A percentile compares a stretch with the other conserved stretches of the same genome.
These are phyloP conservation scores for Phytophthora fragariae DNA, from an alignment of 352 stramenopile species.

Conservation along the genomic window DNA sequence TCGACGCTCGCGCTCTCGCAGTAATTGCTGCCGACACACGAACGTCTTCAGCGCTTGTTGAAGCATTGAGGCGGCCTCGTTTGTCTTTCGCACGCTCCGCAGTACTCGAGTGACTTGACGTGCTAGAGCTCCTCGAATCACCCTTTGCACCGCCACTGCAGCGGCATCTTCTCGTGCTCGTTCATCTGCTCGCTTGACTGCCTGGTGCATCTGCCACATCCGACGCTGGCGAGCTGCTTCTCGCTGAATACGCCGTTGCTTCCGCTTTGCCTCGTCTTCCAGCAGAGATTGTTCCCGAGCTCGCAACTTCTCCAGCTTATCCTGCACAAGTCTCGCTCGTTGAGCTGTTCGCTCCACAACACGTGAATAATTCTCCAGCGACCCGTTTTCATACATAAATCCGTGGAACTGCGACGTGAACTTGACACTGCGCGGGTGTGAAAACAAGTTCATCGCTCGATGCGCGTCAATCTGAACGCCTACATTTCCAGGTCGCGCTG, in stretches of 20 bases:
- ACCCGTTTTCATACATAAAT: constrained; percentile 69
- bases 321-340: constrained; percentile 48
- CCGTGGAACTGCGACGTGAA: constrained; percentile 81
- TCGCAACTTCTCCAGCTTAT: constrained; percentile 60
- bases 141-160: constrained; percentile 52
- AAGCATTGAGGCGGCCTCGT: constrained; percentile 44
- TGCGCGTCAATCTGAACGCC: constrained; percentile 82
- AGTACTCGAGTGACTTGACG: constrained; percentile 19
- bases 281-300: constrained; percentile 52
- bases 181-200: constrained; percentile 55
- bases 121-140: constrained; percentile 47
- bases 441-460: constrained; percentile 63
- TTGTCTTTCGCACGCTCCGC: constrained; percentile 19
- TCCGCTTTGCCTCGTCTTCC: constrained; percentile 49
- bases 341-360: constrained; percentile 65
- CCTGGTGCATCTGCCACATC: constrained; percentile 60
- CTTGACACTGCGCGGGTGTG: constrained; percentile 59
- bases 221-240: constrained; percentile 53
- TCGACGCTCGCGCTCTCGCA: constrained; percentile 30
- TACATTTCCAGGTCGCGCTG: constrained; percentile 73
- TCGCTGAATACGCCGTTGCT: constrained; percentile 46
- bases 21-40: constrained; percentile 31
- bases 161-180: constrained; percentile 46
- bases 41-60: constrained; percentile 48
- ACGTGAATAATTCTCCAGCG: constrained; percentile 75